A percentile compares a stretch with the other conserved stretches of the same genome.
These are phyloP conservation scores for Clitoria ternatea DNA, from an alignment of 306 rosid species.

Conservation along the genomic window DNA sequence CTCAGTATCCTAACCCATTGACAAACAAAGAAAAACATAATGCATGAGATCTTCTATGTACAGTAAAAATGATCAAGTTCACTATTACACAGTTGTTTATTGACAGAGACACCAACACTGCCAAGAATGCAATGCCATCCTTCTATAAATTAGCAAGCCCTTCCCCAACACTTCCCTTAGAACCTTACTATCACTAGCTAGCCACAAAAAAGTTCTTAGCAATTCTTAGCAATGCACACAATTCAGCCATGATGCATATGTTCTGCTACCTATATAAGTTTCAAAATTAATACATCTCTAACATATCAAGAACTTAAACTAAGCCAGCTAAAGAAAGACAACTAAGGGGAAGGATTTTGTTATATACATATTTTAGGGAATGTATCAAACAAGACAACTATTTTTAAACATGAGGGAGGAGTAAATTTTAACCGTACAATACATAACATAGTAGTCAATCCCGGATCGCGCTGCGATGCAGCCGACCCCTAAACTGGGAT, in stretches of 20 bases:
- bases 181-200: neutral
- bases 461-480: no score
- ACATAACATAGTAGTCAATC: neutral
- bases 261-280: neutral
- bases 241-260: neutral
- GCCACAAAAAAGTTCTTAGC: neutral
- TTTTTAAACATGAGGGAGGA: neutral
- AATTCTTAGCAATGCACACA: neutral
- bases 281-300: neutral
- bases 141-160: neutral
- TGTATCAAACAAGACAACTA: neutral
- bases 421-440: neutral
- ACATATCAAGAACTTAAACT: neutral
- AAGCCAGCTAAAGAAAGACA: constrained; percentile 12
- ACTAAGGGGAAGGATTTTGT: neutral
- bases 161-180: neutral
- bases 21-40: neutral
- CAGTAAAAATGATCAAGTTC: constrained; percentile 13
- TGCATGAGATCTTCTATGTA: neutral
- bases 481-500: no score
- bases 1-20: neutral
- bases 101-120: neutral
- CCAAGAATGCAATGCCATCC: neutral
- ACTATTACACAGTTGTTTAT: neutral
- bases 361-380: neutral